Evolutionary conservation across 306 rosid species (phyloP), one percentile per base, ranked within the genome.

Genomic region (Prunus mira): DNA sequence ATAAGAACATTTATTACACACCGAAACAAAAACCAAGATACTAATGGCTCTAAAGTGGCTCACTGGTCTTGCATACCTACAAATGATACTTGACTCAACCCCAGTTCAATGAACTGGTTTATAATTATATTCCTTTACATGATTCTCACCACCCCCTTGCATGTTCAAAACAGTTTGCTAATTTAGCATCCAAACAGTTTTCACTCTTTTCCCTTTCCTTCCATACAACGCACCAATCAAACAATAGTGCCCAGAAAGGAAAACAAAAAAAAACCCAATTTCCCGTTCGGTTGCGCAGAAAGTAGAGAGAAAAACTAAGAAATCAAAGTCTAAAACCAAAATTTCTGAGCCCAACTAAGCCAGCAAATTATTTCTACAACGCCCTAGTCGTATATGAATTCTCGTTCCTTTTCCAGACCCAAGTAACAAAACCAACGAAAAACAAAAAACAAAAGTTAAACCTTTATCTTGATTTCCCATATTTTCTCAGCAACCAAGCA

Each of bases 401-500:
- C n/a, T 58, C 19, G 46, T n/a, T 63, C 6, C 56, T 72, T 55
- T 58, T 41, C 60, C 22, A 56, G 25, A 64, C 75, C 72, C 76
- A 67, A 41, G 67, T 27, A 52, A 60, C 58, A 55, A 65, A 60
- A n/a, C 20, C 20, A n/a, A 27, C 24, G 41, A 70, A 71, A 74
- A 81, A 65, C 7, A 41, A 22, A 27, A 1, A 8, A 32, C 12
- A 72, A 13, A 55, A 57, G 51, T 56, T 63, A 71, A 58, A 67
- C 30, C 66, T 77, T 63, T 22, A 56, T 41, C 22, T 20, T 34
- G 25, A 34, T 27, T 65, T 51, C 6, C 49, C 71, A 57, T 66
- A 60, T 47, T 84, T 62, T 71, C 24, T 54, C 30, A 13, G 69
- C 61, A 50, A 41, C 34, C 38, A 79, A 79, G 19, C 78, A 63